These are phyloP conservation scores for Trametes versicolor DNA, from an alignment of 1,284 basidiomycete species.

Conservation along the genomic window DNA sequence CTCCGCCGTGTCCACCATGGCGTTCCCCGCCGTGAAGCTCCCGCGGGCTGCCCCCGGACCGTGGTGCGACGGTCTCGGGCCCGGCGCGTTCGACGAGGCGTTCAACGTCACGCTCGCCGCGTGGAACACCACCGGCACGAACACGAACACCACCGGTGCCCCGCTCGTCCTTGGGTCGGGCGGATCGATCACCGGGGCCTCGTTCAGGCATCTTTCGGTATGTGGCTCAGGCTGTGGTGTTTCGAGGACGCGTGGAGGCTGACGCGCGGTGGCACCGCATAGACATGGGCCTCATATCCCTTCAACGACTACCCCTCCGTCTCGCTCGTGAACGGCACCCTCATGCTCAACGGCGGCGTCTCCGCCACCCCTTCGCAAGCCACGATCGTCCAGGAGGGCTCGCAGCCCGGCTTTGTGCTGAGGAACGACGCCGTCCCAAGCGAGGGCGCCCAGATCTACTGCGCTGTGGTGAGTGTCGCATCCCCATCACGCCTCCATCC, in stretches of 20 bases:
- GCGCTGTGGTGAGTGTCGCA: constrained; percentile 35
- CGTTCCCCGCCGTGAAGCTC: constrained; percentile 22
- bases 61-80: constrained; percentile 35
- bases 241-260: background rate
- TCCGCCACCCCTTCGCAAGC: constrained; percentile 24
- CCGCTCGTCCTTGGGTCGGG: constrained; percentile 37
- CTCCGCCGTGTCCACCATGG: constrained; percentile 21
- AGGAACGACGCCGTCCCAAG: constrained; percentile 28
- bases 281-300: constrained; percentile 40
- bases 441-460: constrained; percentile 36
- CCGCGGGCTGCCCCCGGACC: constrained; percentile 19
- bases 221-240: constrained; percentile 3
- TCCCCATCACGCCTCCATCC: background rate
- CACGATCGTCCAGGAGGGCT: constrained; percentile 25
- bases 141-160: constrained; percentile 38
- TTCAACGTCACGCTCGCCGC: constrained; percentile 38
- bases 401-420: constrained; percentile 28
- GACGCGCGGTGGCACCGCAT: background rate
- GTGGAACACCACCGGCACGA: constrained; percentile 32
- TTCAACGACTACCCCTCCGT: constrained; percentile 38
- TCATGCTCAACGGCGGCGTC: constrained; percentile 28
- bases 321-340: constrained; percentile 34
- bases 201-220: constrained; percentile 34
- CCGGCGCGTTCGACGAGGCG: constrained; percentile 35
- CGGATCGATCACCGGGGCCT: constrained; percentile 33